Percentiles rank a stretch among this genome's conserved stretches.
These are phyloP conservation scores for Rhodotorula sp. DNA, from an alignment of 1,284 basidiomycete genomes.

Conservation along the genomic window DNA sequence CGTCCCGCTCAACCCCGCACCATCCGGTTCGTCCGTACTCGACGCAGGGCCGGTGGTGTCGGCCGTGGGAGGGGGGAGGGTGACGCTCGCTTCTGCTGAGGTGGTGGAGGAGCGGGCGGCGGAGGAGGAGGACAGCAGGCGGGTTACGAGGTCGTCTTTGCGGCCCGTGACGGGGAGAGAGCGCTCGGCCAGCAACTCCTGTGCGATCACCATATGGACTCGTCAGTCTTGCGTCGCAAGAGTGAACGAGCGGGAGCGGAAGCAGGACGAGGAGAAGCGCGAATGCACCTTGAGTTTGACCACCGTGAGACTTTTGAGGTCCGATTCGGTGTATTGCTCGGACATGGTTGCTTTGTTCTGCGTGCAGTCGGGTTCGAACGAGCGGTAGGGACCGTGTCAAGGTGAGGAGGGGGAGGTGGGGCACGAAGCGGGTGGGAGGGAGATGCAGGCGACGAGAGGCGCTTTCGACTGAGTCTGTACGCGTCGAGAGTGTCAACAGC, in stretches of 20 bases:
- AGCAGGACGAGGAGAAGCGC: not conserved
- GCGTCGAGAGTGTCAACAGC: not conserved
- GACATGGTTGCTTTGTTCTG: not conserved
- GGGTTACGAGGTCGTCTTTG: conserved; percentile 52
- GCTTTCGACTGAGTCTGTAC: too few species aligned
- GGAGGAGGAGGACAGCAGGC: conserved; percentile 44
- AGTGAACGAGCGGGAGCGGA: too few species aligned
- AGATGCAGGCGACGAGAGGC: not conserved
- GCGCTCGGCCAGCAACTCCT: conserved; percentile 47
- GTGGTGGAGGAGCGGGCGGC: too few species aligned
- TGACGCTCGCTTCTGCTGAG: not conserved
- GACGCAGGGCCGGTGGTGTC: conserved; percentile 11
- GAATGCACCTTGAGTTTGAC: conserved; percentile 49
- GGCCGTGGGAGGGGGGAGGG: conserved; percentile 10
- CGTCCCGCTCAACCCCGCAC: not conserved
- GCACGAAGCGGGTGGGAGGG: not conserved
- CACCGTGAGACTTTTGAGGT: conserved; percentile 50
- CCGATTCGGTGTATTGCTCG: conserved; percentile 16
- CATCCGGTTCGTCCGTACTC: conserved; percentile 23
- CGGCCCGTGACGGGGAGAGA: conserved; percentile 48
- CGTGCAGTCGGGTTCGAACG: not conserved
- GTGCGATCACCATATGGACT: too few species aligned
- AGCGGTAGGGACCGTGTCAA: not conserved
- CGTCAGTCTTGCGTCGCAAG: too few species aligned
- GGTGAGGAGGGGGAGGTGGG: too few species aligned